Evolutionary conservation across 768 basidiomycete species (phyloP).

Genomic region (Imleria badia): DNA sequence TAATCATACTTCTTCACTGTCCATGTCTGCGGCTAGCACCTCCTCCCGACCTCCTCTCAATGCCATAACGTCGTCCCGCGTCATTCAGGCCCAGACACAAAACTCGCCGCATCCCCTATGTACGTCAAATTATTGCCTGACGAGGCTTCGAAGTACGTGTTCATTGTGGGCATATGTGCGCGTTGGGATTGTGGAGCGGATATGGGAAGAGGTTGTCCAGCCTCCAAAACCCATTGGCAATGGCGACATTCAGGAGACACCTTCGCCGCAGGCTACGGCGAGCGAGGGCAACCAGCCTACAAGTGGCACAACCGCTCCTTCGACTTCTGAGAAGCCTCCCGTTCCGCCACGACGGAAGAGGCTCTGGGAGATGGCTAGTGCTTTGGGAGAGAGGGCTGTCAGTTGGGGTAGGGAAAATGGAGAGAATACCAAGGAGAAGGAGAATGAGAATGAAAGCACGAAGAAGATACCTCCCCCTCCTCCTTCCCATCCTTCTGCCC

Average conservation of each 20-base stretch:
- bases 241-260: not conserved
- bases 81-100: constrained; percentile 23
- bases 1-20: constrained; percentile 29
- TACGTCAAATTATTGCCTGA: constrained; percentile 80
- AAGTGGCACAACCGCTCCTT: not conserved
- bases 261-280: not conserved
- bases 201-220: constrained; percentile 79
- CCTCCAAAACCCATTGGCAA: constrained; percentile 26
- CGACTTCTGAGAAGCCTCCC: constrained; percentile 48
- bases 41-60: constrained; percentile 19
- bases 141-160: constrained; percentile 82
- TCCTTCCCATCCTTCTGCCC: constrained; percentile 27
- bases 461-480: constrained; percentile 22
- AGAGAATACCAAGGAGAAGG: constrained; percentile 29
- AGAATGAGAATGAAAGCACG: constrained; percentile 33
- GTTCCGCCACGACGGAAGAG: constrained; percentile 62
- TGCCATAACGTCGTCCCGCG: constrained; percentile 46
- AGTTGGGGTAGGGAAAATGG: constrained; percentile 50
- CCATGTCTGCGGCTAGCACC: constrained; percentile 31
- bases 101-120: constrained; percentile 65
- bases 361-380: constrained; percentile 68
- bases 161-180: constrained; percentile 89
- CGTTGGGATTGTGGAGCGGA: constrained; percentile 73
- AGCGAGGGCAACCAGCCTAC: constrained; percentile 1
- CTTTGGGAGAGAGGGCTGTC: constrained; percentile 55